Base-by-base conservation (phyloP, 148 eudicot genomes). In the Selenicereus undatus region DNA sequence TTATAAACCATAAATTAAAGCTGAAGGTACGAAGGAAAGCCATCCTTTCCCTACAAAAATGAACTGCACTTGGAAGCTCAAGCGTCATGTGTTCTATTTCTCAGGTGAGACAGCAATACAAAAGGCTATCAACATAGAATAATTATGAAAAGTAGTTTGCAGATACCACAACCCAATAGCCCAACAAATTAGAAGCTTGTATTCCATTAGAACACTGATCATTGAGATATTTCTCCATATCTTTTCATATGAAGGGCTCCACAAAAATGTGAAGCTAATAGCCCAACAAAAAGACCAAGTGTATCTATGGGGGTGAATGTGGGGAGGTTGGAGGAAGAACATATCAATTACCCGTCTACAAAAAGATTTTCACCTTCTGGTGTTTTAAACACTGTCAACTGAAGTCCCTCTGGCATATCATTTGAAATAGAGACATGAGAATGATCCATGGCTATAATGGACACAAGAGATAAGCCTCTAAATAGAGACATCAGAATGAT, bases 381-480 rank as follows among this genome's bases (percentile, higher is more conserved):
- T 80, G 86, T 86, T 83, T 81, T 88, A 77, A 92, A 90, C 81
- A 94, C 66, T 51, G 94, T 91, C 65, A 91, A 79, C 75, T 89
- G 93, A 85, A 94, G 95, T 83, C 93, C 97, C 87, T 92, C 98
- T 97, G 90, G 78, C 88, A 86, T 64, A 60, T 75, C 45, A 72
- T 42, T 16, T 20, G 26, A 74, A 20, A 73, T 77, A 45, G 39
- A 51, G 42, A 11, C 39, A 48, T 74, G 64, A 81, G 54, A 78
- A 76, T 22, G 9, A 51, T 7, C 32, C 39, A 24, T n/a, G 66
- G 71, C 65, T 74, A 51, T 5, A 74, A 66, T 78, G 14, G 22
- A 76, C 21, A 27, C 30, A 51, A 76, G 42, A 75, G 68, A 20
- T 22, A 77, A 50, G 11, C 7, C 17, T 39, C 43, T 39, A 74